phyloP scores from a whole-genome alignment of 495 filamentous ascomycete species.

The Neurospora terricola region DNA sequence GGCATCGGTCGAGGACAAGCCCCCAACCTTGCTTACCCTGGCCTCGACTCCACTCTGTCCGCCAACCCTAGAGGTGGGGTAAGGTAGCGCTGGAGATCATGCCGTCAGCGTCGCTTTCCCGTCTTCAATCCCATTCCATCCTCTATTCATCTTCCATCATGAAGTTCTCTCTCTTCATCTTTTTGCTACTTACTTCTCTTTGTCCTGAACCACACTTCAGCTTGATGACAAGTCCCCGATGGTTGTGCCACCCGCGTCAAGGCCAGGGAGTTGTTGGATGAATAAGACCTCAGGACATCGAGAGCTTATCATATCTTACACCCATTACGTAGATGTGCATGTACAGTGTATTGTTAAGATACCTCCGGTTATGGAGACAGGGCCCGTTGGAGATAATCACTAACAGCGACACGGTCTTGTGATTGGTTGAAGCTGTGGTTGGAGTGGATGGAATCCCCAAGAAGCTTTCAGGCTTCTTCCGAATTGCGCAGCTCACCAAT shows the following conservation, averaged over 20 bases:
- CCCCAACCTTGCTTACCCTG: neutral
- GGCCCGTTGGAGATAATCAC: neutral
- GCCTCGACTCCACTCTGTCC: neutral
- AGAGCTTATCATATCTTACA: neutral
- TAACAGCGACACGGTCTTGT: neutral
- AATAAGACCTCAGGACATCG: neutral
- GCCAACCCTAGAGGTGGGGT: neutral
- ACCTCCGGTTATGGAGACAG: neutral
- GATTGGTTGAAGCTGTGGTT: neutral
- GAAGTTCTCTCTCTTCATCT: neutral
- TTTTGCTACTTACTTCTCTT: neutral
- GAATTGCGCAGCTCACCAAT: neutral
- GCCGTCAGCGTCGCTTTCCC: neutral
- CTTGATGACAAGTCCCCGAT: neutral
- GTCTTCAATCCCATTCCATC: neutral
- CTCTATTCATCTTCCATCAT: neutral
- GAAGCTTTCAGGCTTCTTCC: slow-evolving; percentile 8
- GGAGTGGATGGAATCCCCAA: slow-evolving; percentile 17
- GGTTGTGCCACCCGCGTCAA: neutral
- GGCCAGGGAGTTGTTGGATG: neutral
- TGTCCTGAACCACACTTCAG: neutral
- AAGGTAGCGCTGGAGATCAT: neutral
- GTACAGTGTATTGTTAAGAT: neutral
- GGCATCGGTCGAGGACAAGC: neutral
- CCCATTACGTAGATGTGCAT: neutral